Evolutionary conservation across 441 rosid genomes (phyloP), one percentile per base, ranked within the genome.

Genomic region (Melianthus villosus): DNA sequence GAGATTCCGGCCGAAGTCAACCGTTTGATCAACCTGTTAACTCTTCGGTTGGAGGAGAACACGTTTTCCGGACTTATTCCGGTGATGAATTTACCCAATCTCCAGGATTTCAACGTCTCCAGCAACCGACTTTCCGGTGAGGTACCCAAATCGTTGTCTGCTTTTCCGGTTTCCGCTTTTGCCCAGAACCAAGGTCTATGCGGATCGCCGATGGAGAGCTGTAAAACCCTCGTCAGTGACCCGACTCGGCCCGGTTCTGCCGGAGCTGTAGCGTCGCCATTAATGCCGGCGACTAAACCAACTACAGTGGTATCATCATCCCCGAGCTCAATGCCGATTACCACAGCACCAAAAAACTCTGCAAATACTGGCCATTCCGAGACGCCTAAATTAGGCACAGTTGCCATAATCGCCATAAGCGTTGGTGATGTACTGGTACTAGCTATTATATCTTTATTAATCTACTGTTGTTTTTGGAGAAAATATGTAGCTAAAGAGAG

Each of bases 151-250:
- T 0, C 40, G 44, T 56, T 76, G 93, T 58, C n/a, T n/a, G n/a
- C n/a, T n/a, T n/a, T n/a, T n/a, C n/a, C n/a, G n/a, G n/a, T n/a
- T n/a, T n/a, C n/a, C n/a, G n/a, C n/a, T n/a, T 80, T 83, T 31
- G 13, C 63, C 7, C 95, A 93, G 10, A 83, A 89, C 48, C 76
- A 64, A 55, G 85, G 77, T 1, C 42, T 89, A 0, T 83, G 93
- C 22, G 95, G 95, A 37, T 54, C 78, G 22, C n/a, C n/a, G n/a
- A n/a, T n/a, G n/a, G n/a, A n/a, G n/a, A n/a, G n/a, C n/a, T n/a
- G n/a, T n/a, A n/a, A n/a, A n/a, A n/a, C n/a, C n/a, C n/a, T n/a
- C n/a, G n/a, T n/a, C n/a, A n/a, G n/a, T n/a, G n/a, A n/a, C n/a
- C n/a, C n/a, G n/a, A n/a, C n/a, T n/a, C n/a, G 55, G 51, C 30